These are phyloP conservation scores for Trypanosoma theileri DNA, from an alignment of 208 protist species.

Conservation along the genomic window DNA sequence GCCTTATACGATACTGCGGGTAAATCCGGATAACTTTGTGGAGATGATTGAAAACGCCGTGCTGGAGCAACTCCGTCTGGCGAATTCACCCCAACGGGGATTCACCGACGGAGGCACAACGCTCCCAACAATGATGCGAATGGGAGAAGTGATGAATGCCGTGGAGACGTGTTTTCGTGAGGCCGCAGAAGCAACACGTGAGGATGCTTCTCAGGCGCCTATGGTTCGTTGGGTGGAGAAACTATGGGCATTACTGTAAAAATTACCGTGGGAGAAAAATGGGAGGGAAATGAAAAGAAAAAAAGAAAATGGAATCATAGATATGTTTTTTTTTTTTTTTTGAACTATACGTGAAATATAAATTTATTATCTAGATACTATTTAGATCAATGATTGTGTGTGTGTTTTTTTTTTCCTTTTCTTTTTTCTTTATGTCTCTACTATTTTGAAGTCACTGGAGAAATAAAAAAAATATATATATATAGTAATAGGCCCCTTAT, in stretches of 20 bases:
- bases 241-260: slow-evolving; percentile 11
- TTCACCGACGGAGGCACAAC: background rate
- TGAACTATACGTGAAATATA: background rate
- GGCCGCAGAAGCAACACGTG: background rate
- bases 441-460: too few relatives aligned
- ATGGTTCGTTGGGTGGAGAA: slow-evolving; percentile 18
- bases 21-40: slow-evolving; percentile 17
- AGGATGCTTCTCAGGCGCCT: slow-evolving; percentile 1
- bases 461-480: too few relatives aligned
- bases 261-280: background rate
- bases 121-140: background rate
- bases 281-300: background rate
- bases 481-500: too few relatives aligned
- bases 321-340: background rate
- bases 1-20: slow-evolving; percentile 18
- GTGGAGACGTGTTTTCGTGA: slow-evolving; percentile 24
- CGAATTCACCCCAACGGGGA: background rate
- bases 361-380: background rate
- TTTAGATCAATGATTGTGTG: background rate
- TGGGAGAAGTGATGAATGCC: slow-evolving; percentile 23
- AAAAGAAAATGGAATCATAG: background rate
- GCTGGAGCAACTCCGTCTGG: slow-evolving; percentile 9
- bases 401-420: background rate
- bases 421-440: background rate
- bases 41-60: slow-evolving; percentile 26